phyloP scores from a whole-genome alignment of 257 asterid genomes.

The Jacaranda mimosifolia region DNA sequence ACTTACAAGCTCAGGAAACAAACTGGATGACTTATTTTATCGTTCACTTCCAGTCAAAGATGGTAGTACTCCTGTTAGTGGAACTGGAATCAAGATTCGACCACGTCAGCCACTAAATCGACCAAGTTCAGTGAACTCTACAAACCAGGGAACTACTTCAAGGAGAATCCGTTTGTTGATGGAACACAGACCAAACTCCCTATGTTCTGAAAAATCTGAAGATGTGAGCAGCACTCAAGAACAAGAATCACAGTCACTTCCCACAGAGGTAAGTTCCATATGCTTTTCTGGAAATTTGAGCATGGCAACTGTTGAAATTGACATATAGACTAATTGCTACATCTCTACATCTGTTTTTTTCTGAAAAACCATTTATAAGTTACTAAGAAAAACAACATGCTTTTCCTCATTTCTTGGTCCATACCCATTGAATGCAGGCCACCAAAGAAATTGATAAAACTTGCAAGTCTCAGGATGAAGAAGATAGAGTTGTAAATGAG shows the following conservation, averaged over 20 bases:
- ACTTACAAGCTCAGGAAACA: slow-evolving; percentile 29
- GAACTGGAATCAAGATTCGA: slow-evolving; percentile 57
- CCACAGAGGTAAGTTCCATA: slow-evolving; percentile 42
- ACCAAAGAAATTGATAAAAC: slow-evolving; percentile 16
- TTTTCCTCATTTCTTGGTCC: slow-evolving; percentile 12
- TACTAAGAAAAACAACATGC: neutral
- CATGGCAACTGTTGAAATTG: neutral
- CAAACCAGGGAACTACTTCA: slow-evolving; percentile 65
- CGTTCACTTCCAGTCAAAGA: slow-evolving; percentile 34
- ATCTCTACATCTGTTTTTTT: neutral
- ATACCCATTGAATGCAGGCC: slow-evolving; percentile 47
- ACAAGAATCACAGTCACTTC: slow-evolving; percentile 31
- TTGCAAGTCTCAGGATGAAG: slow-evolving; percentile 28
- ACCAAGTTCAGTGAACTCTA: slow-evolving; percentile 29
- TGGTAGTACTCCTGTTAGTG: slow-evolving; percentile 38
- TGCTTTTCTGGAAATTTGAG: neutral
- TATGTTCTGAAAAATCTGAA: slow-evolving; percentile 16
- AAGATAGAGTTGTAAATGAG: slow-evolving; percentile 27
- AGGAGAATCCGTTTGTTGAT: slow-evolving; percentile 54
- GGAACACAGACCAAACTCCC: slow-evolving; percentile 28
- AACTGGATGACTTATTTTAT: slow-evolving; percentile 34
- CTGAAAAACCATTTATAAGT: slow-evolving; percentile 14
- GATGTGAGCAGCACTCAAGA: slow-evolving; percentile 2
- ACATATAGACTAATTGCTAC: neutral
- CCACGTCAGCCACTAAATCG: slow-evolving; percentile 45